phyloP scores from a whole-genome alignment of 2,329 filamentous ascomycete species.

The Coleophoma crateriformis region DNA sequence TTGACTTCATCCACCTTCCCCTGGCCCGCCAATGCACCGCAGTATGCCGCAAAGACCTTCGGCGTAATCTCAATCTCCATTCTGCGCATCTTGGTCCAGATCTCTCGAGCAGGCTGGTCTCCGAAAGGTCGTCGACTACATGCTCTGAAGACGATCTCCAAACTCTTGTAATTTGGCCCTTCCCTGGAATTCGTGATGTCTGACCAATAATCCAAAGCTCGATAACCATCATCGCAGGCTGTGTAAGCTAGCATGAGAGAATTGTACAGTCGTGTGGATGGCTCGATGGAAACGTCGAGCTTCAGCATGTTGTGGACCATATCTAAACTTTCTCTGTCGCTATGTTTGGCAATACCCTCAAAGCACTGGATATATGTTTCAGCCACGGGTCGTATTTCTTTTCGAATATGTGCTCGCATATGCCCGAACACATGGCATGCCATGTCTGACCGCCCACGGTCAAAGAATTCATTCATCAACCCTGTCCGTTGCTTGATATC shows the following conservation, averaged over 20 bases:
- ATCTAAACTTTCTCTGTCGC: conserved; percentile 60
- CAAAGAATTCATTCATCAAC: conserved; percentile 80
- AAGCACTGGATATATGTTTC: conserved; percentile 77
- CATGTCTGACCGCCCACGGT: conserved; percentile 74
- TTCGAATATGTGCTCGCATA: conserved; percentile 75
- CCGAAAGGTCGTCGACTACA: conserved; percentile 61
- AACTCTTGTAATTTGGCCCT: conserved; percentile 75
- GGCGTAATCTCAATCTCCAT: conserved; percentile 77
- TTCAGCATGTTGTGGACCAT: conserved; percentile 91
- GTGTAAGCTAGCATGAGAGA: conserved; percentile 83
- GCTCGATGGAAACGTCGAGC: conserved; percentile 76
- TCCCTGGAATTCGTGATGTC: conserved; percentile 80
- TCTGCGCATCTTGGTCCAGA: conserved; percentile 65
- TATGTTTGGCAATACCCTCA: conserved; percentile 61
- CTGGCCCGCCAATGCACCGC: conserved; percentile 69
- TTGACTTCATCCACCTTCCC: conserved; percentile 64
- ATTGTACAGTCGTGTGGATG: conserved; percentile 73
- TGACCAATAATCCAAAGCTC: conserved; percentile 75
- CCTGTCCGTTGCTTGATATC: conserved; percentile 58
- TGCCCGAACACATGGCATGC: conserved; percentile 83
- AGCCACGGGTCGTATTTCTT: conserved; percentile 57
- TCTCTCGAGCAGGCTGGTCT: conserved; percentile 53
- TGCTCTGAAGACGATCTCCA: conserved; percentile 75
- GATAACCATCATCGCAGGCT: conserved; percentile 57
- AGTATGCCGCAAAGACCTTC: conserved; percentile 69